phyloP scores from a whole-genome alignment of 768 basidiomycete species.

The Hemileccinum rubropunctum region DNA sequence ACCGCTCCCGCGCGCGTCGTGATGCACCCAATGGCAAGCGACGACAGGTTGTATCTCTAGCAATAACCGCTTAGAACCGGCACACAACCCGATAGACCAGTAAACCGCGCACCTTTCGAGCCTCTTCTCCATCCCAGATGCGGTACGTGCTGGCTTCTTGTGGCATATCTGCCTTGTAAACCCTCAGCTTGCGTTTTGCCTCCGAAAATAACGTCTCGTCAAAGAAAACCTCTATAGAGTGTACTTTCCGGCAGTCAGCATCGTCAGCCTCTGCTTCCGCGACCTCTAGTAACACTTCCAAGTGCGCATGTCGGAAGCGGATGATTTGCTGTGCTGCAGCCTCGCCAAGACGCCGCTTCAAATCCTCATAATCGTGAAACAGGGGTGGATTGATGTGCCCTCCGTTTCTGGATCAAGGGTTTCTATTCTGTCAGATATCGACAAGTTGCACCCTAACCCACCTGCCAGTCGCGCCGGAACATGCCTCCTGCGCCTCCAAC shows the following conservation, averaged over 20 bases:
- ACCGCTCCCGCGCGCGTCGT: constrained; percentile 55
- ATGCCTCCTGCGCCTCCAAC: constrained; percentile 59
- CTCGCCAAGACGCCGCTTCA: constrained; percentile 38
- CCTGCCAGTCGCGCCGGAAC: constrained; percentile 54
- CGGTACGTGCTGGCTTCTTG: constrained; percentile 36
- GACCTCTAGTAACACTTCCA: constrained; percentile 30
- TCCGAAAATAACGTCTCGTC: constrained; percentile 30
- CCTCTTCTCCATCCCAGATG: constrained; percentile 32
- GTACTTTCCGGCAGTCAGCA: constrained; percentile 31
- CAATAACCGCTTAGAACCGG: neutral
- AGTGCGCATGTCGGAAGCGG: constrained; percentile 40
- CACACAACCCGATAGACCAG: neutral
- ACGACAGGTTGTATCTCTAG: constrained; percentile 51
- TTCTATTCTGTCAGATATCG: neutral
- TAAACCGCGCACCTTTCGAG: constrained; percentile 31
- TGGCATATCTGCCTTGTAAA: constrained; percentile 51
- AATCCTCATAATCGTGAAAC: constrained; percentile 42
- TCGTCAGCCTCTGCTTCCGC: constrained; percentile 29
- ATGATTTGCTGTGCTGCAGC: constrained; percentile 39
- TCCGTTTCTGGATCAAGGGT: constrained; percentile 38
- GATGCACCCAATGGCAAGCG: constrained; percentile 48
- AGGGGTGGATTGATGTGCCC: constrained; percentile 50
- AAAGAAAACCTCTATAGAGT: constrained; percentile 36
- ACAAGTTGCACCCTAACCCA: constrained; percentile 19
- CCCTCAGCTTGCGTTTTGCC: constrained; percentile 42